Base-by-base conservation (phyloP, 495 filamentous ascomycete genomes). In the Aspergillus panamensis region DNA sequence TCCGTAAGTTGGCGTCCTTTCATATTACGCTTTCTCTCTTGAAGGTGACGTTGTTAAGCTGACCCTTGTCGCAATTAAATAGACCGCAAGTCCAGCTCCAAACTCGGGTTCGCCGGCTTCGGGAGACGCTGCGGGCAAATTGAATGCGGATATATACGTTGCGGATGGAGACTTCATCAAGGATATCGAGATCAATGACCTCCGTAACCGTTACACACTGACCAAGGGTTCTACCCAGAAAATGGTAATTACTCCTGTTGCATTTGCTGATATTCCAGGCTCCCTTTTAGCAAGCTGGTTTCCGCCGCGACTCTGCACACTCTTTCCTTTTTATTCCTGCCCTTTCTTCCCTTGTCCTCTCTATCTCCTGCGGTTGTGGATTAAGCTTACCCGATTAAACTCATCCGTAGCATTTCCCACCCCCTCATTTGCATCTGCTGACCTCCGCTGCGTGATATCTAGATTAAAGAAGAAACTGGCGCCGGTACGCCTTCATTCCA, bases 391-490 rank as follows among this genome's bases (percentile, higher is more conserved):
- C 80, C 75, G 72, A 79, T 81, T 83, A 80, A 64, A 62, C 61
- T 59, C 62, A 82, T 78, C 75, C 80, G 79, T 86, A 90, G 87
- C 85, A 88, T 82, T 77, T 79, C 73, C 67, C 80, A 69, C 77
- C 73, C 79, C 85, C 87, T 90, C 85, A 83, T 85, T 92, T 89
- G 86, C 91, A 91, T 88, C 87, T 95, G 92, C 94, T 98, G 87
- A 98, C 94, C 84, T 87, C 83, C 73, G 74, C 77, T 88, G 83
- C 88, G 83, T 94, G 89, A 84, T 70, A 89, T 90, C 71, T 96
- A 98, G 94, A 98, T 98, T 65, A 96, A 96, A 89, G 92, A 97
- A 79, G 89, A 97, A 69, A 97, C 94, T 88, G 94, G 94, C 86
- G 93, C 94, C 81, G 94, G 94, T 98, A 98, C 86, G 94, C 87